Percentiles rank a stretch among this genome's conserved stretches.
Conservation (phyloP, 176 grass and related monocot genomes). For the Oryza meyeriana region DNA sequence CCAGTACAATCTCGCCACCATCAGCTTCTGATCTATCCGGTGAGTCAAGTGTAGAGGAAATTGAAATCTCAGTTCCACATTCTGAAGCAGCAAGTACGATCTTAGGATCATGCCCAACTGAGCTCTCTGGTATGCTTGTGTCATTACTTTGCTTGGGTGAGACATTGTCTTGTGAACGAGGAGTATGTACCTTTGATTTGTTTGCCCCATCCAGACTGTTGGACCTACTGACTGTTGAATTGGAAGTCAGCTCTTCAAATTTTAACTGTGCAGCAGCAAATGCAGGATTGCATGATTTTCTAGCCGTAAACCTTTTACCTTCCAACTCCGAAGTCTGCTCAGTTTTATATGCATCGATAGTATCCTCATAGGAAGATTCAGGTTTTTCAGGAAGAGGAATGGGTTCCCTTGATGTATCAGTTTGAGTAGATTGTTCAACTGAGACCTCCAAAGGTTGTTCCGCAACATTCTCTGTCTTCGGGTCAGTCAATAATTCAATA, state of each 20-base stretch:
- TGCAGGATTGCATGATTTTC: constrained; percentile 69
- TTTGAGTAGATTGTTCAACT: constrained; percentile 33
- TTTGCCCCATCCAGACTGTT: constrained; percentile 39
- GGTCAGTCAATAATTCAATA: constrained; percentile 6
- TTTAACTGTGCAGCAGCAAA: constrained; percentile 92
- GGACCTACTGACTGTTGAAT: constrained; percentile 46
- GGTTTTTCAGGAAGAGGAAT: constrained; percentile 38
- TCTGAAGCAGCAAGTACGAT: constrained; percentile 72
- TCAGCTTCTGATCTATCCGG: constrained; percentile 94
- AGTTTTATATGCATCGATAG: constrained; percentile 25
- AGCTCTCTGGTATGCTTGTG: constrained; percentile 34
- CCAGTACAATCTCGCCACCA: constrained; percentile 91
- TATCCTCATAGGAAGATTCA: constrained; percentile 34
- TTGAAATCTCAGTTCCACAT: constrained; percentile 97
- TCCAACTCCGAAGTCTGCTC: constrained; percentile 48
- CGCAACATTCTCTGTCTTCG: constrained; percentile 23
- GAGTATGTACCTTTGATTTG: constrained; percentile 42
- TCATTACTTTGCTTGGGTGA: constrained; percentile 44
- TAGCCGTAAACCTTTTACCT: constrained; percentile 41
- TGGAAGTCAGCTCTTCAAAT: constrained; percentile 77
- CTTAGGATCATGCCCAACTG: constrained; percentile 40
- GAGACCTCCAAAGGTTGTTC: constrained; percentile 30
- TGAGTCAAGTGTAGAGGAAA: constrained; percentile 95
- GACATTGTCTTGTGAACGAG: constrained; percentile 26
- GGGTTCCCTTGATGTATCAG: constrained; percentile 27